A percentile compares a stretch with the other conserved stretches of the same genome.
These are phyloP conservation scores for Pseudomicrostroma phylloplanum DNA, from an alignment of 1,284 basidiomycete species.

Conservation along the genomic window DNA sequence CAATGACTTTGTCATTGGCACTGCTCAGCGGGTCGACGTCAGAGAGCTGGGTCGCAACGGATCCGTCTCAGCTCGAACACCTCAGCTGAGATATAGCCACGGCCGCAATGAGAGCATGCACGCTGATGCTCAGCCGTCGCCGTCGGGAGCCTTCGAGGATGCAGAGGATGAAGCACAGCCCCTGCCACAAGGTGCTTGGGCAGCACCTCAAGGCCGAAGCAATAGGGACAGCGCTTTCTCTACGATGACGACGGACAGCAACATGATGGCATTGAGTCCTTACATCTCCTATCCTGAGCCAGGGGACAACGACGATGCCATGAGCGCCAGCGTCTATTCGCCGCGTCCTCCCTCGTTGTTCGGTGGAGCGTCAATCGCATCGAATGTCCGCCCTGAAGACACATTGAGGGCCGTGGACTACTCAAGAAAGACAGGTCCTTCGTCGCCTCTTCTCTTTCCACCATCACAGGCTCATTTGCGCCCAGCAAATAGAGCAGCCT, in stretches of 20 bases:
- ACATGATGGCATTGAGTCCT: conserved; percentile 7
- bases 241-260: conserved; percentile 9
- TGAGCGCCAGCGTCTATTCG: not conserved
- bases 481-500: not conserved
- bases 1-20: conserved; percentile 11
- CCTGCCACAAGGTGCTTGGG: not conserved
- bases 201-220: not conserved
- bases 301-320: not conserved
- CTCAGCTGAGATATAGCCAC: not conserved
- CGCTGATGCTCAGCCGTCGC: not conserved
- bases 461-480: not conserved
- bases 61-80: conserved; percentile 11
- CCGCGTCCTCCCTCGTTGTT: conserved; percentile 11
- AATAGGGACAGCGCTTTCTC: conserved; percentile 10
- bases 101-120: not conserved
- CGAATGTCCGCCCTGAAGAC: conserved; percentile 6
- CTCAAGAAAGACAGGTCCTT: not conserved
- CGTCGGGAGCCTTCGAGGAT: conserved; percentile 26
- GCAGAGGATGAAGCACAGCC: conserved; percentile 24
- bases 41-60: conserved; percentile 6
- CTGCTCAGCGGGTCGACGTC: conserved; percentile 11
- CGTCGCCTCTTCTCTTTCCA: conserved; percentile 6
- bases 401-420: not conserved
- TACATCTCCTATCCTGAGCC: conserved; percentile 10
- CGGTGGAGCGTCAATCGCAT: conserved; percentile 12